These are phyloP conservation scores for Phytopythium aichiense DNA, from an alignment of 352 stramenopile species.

Conservation along the genomic window DNA sequence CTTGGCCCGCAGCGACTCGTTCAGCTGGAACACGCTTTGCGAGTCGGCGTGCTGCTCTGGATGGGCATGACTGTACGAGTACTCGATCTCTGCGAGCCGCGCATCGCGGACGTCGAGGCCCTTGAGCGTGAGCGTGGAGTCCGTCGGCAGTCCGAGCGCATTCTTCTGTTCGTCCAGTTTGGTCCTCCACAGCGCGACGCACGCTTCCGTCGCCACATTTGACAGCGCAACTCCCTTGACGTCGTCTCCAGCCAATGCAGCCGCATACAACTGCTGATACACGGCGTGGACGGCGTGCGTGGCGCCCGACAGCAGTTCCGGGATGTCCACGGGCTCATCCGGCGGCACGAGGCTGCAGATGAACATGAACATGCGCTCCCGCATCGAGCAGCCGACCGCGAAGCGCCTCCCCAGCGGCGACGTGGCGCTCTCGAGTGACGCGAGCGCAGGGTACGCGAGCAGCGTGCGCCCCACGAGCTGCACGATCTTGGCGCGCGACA, in stretches of 20 bases:
- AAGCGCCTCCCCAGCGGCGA: slow-evolving; percentile 28
- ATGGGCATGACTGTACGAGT: slow-evolving; percentile 22
- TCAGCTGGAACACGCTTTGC: slow-evolving; percentile 33
- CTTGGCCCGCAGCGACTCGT: slow-evolving; percentile 34
- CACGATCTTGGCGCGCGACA: slow-evolving; percentile 34
- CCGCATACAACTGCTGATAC: slow-evolving; percentile 17
- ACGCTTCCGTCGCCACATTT: slow-evolving; percentile 18
- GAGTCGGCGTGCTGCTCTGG: slow-evolving; percentile 20
- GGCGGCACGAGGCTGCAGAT: slow-evolving; percentile 34
- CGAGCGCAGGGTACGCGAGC: slow-evolving; percentile 33
- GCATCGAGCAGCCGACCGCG: slow-evolving; percentile 14
- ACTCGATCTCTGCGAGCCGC: slow-evolving; percentile 26
- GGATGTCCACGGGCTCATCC: slow-evolving; percentile 37
- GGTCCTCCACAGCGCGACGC: slow-evolving; percentile 18
- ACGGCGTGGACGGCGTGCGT: slow-evolving; percentile 25
- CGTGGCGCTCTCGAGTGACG: slow-evolving; percentile 22
- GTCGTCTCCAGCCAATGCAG: not conserved
- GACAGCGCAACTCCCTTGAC: not conserved
- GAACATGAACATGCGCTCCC: slow-evolving; percentile 45
- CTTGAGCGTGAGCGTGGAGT: slow-evolving; percentile 20
- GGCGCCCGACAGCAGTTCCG: slow-evolving; percentile 32
- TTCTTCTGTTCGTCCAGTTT: slow-evolving; percentile 17
- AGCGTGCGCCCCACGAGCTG: slow-evolving; percentile 32
- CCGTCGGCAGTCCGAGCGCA: slow-evolving; percentile 13
- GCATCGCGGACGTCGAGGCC: slow-evolving; percentile 24